Evolutionary conservation across 345 rosid species (phyloP).

Genomic region (Hirschfeldia incana): DNA sequence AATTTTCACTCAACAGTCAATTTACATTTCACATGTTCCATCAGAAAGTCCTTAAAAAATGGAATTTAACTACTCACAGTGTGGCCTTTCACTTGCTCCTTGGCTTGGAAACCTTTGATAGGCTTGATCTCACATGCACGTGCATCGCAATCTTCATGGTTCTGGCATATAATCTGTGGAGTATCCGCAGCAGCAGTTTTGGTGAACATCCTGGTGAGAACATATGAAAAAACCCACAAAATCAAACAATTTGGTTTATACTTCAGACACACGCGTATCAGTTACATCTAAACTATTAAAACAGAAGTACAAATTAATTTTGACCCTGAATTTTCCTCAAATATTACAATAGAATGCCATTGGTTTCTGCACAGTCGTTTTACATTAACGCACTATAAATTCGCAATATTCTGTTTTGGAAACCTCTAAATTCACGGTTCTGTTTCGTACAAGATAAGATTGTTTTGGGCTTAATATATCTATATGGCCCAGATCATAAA

Average conservation of each 20-base stretch:
- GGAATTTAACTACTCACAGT: constrained; percentile 56
- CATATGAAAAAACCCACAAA: constrained; percentile 43
- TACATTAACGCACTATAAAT: no score
- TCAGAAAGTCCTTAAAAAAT: background rate
- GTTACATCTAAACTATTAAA: background rate
- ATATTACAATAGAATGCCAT: no score
- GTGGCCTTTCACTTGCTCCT: constrained; percentile 87
- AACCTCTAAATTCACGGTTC: background rate
- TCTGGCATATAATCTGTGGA: constrained; percentile 53
- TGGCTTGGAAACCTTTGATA: constrained; percentile 86
- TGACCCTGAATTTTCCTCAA: no score
- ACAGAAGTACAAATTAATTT: no score
- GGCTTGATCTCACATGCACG: constrained; percentile 65
- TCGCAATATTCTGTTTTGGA: no score
- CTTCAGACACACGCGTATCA: background rate
- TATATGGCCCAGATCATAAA: background rate
- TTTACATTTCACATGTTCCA: constrained; percentile 2
- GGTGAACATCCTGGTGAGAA: constrained; percentile 66
- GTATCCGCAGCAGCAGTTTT: constrained; percentile 35
- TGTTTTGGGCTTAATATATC: background rate
- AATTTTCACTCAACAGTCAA: background rate
- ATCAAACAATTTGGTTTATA: background rate
- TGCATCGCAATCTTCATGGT: constrained; percentile 64
- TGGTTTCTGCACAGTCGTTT: no score
- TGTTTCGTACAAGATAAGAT: background rate